Percentiles rank a stretch among this genome's conserved stretches.
phyloP scores from a whole-genome alignment of 192 early-diverging fungal genomes.

The Coemansia sp. region DNA sequence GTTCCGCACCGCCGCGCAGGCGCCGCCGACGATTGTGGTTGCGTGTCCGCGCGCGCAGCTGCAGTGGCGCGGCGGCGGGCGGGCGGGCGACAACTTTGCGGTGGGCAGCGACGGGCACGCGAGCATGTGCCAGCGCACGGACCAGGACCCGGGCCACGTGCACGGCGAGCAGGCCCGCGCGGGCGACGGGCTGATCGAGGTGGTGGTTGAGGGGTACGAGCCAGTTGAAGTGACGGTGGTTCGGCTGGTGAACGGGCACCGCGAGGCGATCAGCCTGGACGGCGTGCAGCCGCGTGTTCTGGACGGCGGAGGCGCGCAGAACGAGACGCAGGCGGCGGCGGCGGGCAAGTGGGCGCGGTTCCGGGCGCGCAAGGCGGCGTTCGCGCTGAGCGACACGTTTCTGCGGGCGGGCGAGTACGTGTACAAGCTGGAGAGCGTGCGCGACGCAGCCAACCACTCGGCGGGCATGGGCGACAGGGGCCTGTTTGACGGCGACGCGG shows the following conservation, averaged over 20 bases:
- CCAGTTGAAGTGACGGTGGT: slow-evolving; percentile 45
- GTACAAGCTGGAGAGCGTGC: slow-evolving; percentile 40
- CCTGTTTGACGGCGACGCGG: slow-evolving; percentile 16
- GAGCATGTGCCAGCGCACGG: slow-evolving; percentile 45
- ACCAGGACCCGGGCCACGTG: too few species aligned
- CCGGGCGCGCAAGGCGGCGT: slow-evolving; percentile 15
- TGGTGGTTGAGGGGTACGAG: slow-evolving; percentile 40
- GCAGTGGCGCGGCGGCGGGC: slow-evolving; percentile 23
- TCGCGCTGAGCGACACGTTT: slow-evolving; percentile 44
- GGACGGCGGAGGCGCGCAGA: slow-evolving; percentile 1
- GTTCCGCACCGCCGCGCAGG: slow-evolving; percentile 38
- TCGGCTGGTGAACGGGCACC: slow-evolving; percentile 42
- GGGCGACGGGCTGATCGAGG: slow-evolving; percentile 27
- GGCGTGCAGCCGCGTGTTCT: slow-evolving; percentile 23
- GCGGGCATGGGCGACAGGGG: slow-evolving; percentile 9
- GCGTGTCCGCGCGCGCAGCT: slow-evolving; percentile 35
- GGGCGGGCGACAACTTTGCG: slow-evolving; percentile 20
- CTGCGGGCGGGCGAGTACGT: slow-evolving; percentile 46
- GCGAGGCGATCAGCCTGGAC: slow-evolving; percentile 43
- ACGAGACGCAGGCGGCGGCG: not conserved
- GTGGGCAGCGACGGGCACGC: slow-evolving; percentile 44
- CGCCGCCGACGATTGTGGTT: slow-evolving; percentile 41
- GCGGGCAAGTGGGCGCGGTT: slow-evolving; percentile 24
- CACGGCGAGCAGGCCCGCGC: too few species aligned
- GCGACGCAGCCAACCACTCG: slow-evolving; percentile 45